Percentiles rank a stretch among this genome's conserved stretches.
These are phyloP conservation scores for Sporothrix sp. DNA, from an alignment of 2,329 filamentous ascomycete species.

Conservation along the genomic window DNA sequence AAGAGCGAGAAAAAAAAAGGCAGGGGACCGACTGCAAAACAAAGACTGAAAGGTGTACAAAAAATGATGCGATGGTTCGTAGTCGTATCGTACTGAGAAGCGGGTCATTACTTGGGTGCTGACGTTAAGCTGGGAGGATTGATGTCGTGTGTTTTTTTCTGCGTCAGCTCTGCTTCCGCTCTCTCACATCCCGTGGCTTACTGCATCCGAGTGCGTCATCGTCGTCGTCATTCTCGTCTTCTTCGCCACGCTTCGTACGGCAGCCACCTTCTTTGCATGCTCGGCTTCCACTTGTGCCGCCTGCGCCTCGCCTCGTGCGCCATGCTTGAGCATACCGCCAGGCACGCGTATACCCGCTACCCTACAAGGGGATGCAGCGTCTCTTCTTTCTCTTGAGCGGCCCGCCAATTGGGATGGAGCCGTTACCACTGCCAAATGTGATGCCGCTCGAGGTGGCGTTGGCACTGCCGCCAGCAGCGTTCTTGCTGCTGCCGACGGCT, in stretches of 20 bases:
- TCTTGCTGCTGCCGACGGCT: conserved; percentile 28
- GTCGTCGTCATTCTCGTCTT: not conserved
- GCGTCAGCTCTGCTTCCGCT: no score
- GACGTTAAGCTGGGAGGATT: not conserved
- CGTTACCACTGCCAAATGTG: conserved; percentile 18
- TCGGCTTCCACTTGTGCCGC: not conserved
- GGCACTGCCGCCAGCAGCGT: conserved; percentile 20
- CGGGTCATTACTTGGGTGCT: conserved; percentile 18
- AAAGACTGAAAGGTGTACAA: conserved; percentile 3
- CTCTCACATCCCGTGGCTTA: not conserved
- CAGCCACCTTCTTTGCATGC: not conserved
- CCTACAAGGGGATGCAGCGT: conserved; percentile 69
- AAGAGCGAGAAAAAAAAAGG: not conserved
- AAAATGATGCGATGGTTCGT: conserved; percentile 16
- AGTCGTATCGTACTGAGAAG: conserved; percentile 21
- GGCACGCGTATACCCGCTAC: conserved; percentile 8
- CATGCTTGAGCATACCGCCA: conserved; percentile 7
- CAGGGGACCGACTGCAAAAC: not conserved
- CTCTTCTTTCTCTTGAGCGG: conserved; percentile 69
- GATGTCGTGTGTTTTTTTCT: no score
- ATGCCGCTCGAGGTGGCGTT: conserved; percentile 30
- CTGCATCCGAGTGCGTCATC: not conserved
- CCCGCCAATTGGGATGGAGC: conserved; percentile 30
- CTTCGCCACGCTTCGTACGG: not conserved
- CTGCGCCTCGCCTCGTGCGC: not conserved